Evolutionary conservation across 768 basidiomycete genomes (phyloP), one percentile per base, ranked within the genome.

Genomic region (Daedaleopsis sinensis): DNA sequence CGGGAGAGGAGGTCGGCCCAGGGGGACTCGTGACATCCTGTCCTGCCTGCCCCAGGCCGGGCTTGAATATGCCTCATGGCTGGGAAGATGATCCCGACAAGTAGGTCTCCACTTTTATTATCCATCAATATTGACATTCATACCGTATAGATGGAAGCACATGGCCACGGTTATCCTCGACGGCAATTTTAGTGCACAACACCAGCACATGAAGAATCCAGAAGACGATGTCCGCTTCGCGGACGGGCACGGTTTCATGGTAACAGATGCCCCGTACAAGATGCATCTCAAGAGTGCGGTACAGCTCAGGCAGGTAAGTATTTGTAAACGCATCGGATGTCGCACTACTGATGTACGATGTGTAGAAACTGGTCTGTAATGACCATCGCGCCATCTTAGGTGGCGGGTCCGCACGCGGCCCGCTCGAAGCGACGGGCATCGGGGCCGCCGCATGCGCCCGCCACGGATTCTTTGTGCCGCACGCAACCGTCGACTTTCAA

Each of bases 391-490:
- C 52, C 5, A 19, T 43, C 5, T 12, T 2, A 10, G 35, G 50
- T n/a, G 59, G 64, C 27, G 57, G 64, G 27, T 32, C 54, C 10
- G 60, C 46, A 7, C 37, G 58, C 3, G 59, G 57, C n/a, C 65
- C 72, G 24, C 57, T 71, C 3, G 65, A 68, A 47, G 63, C 61
- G 12, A 73, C 72, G 12, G 70, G 74, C 11, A 67, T 74, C 35
- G 74, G 73, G 12, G 73, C 71, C 5, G 61, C 60, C 59, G 72
- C 71, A 3, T 77, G 73, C 62, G n/a, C 58, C 23, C 58, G 66
- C 1, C 74, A 77, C 67, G 74, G 73, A 1, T 73, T 65, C 57
- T 77, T 70, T 65, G 35, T 68, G 8, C 74, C 71, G 0, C 68
- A 73, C 50, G 62, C 66, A 0, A 53, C 73, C 4, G 75, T 76